A percentile compares a stretch with the other conserved stretches of the same genome.
These are phyloP conservation scores for Cercospora sojina DNA, from an alignment of 2,329 filamentous ascomycete species.

Conservation along the genomic window DNA sequence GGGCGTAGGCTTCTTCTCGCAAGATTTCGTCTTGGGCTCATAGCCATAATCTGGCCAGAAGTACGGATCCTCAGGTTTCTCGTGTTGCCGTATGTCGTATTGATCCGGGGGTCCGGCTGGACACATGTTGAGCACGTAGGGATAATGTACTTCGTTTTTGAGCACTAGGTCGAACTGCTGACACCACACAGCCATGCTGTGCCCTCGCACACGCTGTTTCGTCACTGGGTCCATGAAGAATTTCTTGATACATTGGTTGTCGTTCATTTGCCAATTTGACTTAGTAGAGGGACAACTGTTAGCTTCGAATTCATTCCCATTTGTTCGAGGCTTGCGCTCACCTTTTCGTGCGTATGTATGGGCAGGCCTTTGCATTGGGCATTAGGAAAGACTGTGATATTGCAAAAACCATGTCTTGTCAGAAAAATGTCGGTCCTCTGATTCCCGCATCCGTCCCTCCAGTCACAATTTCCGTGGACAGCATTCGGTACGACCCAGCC, in stretches of 20 bases:
- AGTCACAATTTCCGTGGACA: constrained; percentile 7
- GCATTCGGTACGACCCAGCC: neutral
- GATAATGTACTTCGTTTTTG: neutral
- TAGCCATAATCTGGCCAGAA: constrained; percentile 7
- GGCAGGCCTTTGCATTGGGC: neutral
- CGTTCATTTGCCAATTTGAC: constrained; percentile 8
- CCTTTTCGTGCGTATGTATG: neutral
- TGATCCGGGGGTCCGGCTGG: constrained; percentile 1
- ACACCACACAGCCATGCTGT: neutral
- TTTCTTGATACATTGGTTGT: neutral
- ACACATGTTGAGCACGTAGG: neutral
- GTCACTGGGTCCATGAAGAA: neutral
- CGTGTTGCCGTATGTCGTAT: neutral
- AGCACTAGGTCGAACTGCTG: neutral
- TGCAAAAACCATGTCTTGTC: constrained; percentile 3
- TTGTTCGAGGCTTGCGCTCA: neutral
- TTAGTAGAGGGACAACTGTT: neutral
- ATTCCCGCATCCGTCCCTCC: constrained; percentile 6
- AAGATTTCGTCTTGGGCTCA: neutral
- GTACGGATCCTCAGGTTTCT: neutral
- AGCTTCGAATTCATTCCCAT: neutral
- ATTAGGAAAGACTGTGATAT: constrained; percentile 1
- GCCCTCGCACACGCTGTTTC: neutral
- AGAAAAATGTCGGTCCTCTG: constrained; percentile 7
- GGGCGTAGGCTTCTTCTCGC: neutral